A percentile compares a stretch with the other conserved stretches of the same genome.
Conservation (phyloP, 2,329 filamentous ascomycete species). For the Fusarium mundagurra region DNA sequence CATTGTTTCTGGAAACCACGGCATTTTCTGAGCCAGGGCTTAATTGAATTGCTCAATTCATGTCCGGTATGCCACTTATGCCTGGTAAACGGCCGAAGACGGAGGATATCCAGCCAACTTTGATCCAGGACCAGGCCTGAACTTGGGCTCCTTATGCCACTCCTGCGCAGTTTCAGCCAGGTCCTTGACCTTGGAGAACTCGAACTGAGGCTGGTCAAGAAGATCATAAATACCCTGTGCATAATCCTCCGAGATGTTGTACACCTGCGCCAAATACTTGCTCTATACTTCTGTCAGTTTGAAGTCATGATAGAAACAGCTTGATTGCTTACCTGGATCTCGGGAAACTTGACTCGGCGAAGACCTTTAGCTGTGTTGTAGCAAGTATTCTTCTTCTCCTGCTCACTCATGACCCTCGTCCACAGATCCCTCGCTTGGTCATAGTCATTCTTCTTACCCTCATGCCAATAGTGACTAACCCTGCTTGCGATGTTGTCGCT, state of each 20-base stretch:
- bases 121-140: neutral
- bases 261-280: neutral
- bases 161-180: neutral
- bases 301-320: fast-evolving
- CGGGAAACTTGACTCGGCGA: neutral
- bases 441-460: constrained; percentile 3
- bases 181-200: neutral
- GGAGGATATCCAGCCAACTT: neutral
- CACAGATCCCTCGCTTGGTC: constrained; percentile 1
- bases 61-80: neutral
- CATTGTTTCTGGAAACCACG: neutral
- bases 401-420: neutral
- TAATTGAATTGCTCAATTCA: fast-evolving
- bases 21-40: too few species aligned
- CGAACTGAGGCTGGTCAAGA: neutral
- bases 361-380: constrained; percentile 6
- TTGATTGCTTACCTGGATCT: neutral
- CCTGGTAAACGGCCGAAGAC: neutral
- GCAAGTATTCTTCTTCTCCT: constrained; percentile 8
- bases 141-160: constrained; percentile 11
- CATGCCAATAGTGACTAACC: neutral
- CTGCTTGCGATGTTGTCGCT: neutral
- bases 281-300: neutral
- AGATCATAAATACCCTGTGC: neutral
- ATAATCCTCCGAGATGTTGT: constrained; percentile 8